phyloP scores from a whole-genome alignment of 176 grass and related monocot species.

The Raddia distichophylla region DNA sequence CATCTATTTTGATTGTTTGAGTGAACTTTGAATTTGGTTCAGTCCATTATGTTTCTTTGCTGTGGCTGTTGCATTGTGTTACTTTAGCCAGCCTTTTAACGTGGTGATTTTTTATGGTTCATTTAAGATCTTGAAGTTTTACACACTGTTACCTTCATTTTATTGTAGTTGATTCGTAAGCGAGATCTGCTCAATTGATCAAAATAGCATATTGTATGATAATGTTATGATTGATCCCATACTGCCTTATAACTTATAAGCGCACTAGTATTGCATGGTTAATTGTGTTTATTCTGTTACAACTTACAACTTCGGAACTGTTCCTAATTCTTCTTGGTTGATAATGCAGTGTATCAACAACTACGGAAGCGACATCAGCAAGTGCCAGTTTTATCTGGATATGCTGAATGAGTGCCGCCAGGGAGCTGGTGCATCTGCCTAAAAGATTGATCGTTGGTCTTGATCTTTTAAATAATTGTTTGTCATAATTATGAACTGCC shows the following conservation, averaged over 20 bases:
- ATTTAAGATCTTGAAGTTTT: neutral
- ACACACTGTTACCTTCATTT: neutral
- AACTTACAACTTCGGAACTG: neutral
- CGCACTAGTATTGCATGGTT: neutral
- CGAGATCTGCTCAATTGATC: neutral
- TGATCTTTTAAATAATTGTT: constrained; percentile 40
- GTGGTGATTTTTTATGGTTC: neutral
- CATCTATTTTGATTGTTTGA: neutral
- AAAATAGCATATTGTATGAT: neutral
- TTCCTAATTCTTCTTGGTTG: neutral
- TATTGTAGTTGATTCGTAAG: neutral
- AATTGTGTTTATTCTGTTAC: neutral
- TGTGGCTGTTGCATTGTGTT: neutral
- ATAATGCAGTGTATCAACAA: constrained; percentile 70
- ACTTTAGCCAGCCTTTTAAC: neutral
- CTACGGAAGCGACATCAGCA: constrained; percentile 77
- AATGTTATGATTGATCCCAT: neutral
- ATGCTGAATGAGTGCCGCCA: constrained; percentile 87
- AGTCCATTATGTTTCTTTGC: neutral
- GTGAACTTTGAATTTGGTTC: neutral
- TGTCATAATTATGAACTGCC: neutral
- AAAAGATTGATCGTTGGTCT: neutral
- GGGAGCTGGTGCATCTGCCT: constrained; percentile 44
- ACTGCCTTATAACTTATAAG: neutral
- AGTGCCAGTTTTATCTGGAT: constrained; percentile 91